phyloP scores from a whole-genome alignment of 495 filamentous ascomycete species.

The Aspergillus steynii region DNA sequence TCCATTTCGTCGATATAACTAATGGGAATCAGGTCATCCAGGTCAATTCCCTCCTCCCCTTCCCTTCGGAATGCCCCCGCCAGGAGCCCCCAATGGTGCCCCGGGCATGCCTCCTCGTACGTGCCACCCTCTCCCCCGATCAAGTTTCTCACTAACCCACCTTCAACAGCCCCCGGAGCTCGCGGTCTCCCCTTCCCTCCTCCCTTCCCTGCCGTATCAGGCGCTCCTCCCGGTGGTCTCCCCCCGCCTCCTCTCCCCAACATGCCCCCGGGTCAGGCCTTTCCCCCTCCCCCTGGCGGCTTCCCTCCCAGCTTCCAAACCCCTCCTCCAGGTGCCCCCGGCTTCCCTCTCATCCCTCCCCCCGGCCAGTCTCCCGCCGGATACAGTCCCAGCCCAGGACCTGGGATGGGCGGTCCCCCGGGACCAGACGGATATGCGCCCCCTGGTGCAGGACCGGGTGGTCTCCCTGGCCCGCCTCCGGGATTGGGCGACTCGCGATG shows the following conservation, averaged over 20 bases:
- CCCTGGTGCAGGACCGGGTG: conserved; percentile 17
- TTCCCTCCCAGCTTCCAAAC: conserved; percentile 57
- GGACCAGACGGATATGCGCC: conserved; percentile 34
- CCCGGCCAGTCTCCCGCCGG: conserved; percentile 18
- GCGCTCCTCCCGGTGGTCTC: conserved; percentile 32
- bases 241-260: conserved; percentile 37
- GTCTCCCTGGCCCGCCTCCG: conserved; percentile 24
- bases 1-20: conserved; percentile 11
- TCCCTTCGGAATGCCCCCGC: conserved; percentile 55
- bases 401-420: conserved; percentile 30
- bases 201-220: conserved; percentile 44
- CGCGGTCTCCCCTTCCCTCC: conserved; percentile 68
- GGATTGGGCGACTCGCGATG: conserved; percentile 23
- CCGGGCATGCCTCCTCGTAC: conserved; percentile 50
- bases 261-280: conserved; percentile 35
- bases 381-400: conserved; percentile 27
- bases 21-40: conserved; percentile 32
- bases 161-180: conserved; percentile 52
- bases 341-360: conserved; percentile 28
- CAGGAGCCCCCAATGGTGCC: conserved; percentile 39
- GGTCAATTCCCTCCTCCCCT: conserved; percentile 58
- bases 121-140: conserved; percentile 15
- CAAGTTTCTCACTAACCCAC: conserved; percentile 27
- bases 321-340: conserved; percentile 35
- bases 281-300: conserved; percentile 62